A percentile compares a stretch with the other conserved stretches of the same genome.
Evolutionary conservation across 192 early-diverging fungal species (phyloP).

Genomic region (Lobulomyces angularis): DNA sequence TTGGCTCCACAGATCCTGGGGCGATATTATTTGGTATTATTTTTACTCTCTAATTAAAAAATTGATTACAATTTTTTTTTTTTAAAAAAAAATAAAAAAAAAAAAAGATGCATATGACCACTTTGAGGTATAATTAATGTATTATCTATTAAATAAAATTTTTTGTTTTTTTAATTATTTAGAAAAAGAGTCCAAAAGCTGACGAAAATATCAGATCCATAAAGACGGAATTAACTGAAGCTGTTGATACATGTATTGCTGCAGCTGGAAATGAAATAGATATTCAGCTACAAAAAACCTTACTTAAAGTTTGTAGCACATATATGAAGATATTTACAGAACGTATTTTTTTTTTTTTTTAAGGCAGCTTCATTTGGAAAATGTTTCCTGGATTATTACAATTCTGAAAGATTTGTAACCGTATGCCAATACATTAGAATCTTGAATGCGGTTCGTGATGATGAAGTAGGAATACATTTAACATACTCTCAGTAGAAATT

Average conservation of each 20-base stretch:
- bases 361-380: slow-evolving; percentile 90
- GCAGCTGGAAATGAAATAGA: slow-evolving; percentile 83
- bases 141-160: slow-evolving; percentile 8
- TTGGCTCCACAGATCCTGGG: slow-evolving; percentile 85
- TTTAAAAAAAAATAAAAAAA: neutral
- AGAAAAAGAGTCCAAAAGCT: slow-evolving; percentile 70
- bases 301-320: slow-evolving; percentile 45
- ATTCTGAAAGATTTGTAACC: slow-evolving; percentile 72
- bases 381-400: slow-evolving; percentile 75
- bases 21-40: slow-evolving; percentile 85
- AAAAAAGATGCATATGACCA: slow-evolving; percentile 34
- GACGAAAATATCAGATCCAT: slow-evolving; percentile 93
- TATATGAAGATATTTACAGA: neutral
- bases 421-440: slow-evolving; percentile 78
- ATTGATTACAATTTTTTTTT: neutral
- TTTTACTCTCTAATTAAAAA: slow-evolving; percentile 58
- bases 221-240: slow-evolving; percentile 59
- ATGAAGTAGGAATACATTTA: slow-evolving; percentile 78
- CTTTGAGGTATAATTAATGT: slow-evolving; percentile 31
- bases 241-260: slow-evolving; percentile 83
- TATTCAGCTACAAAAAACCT: slow-evolving; percentile 60
- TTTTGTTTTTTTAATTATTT: slow-evolving; percentile 1
- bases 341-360: slow-evolving; percentile 3
- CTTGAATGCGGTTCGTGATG: slow-evolving; percentile 74
- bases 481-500: slow-evolving; percentile 25